phyloP scores from a whole-genome alignment of 805 yeast genomes.

The Yamadazyma nakazawae region DNA sequence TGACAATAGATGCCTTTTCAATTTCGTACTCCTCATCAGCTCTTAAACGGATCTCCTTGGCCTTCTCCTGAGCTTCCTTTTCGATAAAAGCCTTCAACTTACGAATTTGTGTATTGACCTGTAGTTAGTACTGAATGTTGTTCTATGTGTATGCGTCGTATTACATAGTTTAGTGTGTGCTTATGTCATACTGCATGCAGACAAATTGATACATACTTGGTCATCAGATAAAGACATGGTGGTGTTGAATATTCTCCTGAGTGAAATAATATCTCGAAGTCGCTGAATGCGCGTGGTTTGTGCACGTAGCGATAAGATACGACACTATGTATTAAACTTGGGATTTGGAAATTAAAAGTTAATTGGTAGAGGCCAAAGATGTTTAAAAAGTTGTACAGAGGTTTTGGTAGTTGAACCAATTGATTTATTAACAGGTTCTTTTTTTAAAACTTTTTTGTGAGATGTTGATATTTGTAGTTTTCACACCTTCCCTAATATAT shows the following conservation, averaged over 20 bases:
- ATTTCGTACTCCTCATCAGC: slow-evolving; percentile 99
- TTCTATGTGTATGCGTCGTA: not conserved
- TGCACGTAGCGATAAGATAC: not conserved
- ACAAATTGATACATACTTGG: slow-evolving; percentile 23
- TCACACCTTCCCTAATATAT: no score
- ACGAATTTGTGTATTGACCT: slow-evolving; percentile 93
- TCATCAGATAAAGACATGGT: slow-evolving; percentile 32
- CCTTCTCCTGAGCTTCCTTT: slow-evolving; percentile 98
- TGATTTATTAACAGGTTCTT: no score
- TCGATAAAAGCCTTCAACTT: slow-evolving; percentile 98
- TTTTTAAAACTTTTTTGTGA: no score
- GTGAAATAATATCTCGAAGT: not conserved
- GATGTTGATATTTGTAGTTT: no score
- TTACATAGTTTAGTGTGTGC: not conserved
- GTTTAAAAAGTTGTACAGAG: no score
- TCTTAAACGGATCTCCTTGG: slow-evolving; percentile 90
- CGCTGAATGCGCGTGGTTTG: slow-evolving; percentile 1
- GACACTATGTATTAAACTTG: not conserved
- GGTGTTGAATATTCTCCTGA: slow-evolving; percentile 2
- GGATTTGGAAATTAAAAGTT: not conserved
- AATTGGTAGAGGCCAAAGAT: not conserved
- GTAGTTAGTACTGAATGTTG: slow-evolving; percentile 4
- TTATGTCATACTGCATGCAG: not conserved
- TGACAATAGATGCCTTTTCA: slow-evolving; percentile 92
- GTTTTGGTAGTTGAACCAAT: no score